phyloP scores from a whole-genome alignment of 495 filamentous ascomycete genomes.

The Ramalina intermedia region DNA sequence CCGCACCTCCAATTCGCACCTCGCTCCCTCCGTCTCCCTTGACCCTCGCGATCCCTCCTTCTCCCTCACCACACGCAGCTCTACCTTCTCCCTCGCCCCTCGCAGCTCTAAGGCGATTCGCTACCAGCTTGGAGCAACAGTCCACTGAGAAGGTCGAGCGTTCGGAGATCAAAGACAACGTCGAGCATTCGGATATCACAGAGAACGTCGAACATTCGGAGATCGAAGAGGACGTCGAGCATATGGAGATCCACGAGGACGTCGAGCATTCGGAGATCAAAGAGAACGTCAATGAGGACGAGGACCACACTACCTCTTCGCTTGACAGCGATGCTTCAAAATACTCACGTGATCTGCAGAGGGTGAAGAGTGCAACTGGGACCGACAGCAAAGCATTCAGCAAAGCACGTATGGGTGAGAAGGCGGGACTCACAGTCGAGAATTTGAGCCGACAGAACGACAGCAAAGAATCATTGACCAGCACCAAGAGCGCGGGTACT shows the following conservation, averaged over 20 bases:
- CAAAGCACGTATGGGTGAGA: constrained; percentile 25
- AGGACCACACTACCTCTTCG: constrained; percentile 18
- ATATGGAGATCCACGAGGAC: not conserved
- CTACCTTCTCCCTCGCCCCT: constrained; percentile 12
- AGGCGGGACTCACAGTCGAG: constrained; percentile 27
- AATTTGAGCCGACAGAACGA: constrained; percentile 30
- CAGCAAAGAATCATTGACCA: constrained; percentile 15
- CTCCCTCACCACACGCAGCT: too few species aligned
- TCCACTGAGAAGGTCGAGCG: constrained; percentile 1
- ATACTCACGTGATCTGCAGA: constrained; percentile 30
- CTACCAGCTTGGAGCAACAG: constrained; percentile 15
- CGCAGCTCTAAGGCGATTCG: constrained; percentile 11
- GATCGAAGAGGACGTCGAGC: too few species aligned
- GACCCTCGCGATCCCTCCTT: too few species aligned
- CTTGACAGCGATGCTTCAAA: constrained; percentile 23
- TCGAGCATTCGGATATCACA: too few species aligned
- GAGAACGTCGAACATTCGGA: too few species aligned
- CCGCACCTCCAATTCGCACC: not conserved
- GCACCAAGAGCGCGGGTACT: constrained; percentile 17
- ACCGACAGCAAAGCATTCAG: constrained; percentile 33
- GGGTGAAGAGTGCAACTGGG: constrained; percentile 29
- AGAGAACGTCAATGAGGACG: constrained; percentile 2
- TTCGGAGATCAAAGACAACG: constrained; percentile 9
- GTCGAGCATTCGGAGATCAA: constrained; percentile 7
- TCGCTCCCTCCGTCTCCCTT: not conserved